phyloP scores from a whole-genome alignment of 306 rosid species.

The Hippophae tibetana region DNA sequence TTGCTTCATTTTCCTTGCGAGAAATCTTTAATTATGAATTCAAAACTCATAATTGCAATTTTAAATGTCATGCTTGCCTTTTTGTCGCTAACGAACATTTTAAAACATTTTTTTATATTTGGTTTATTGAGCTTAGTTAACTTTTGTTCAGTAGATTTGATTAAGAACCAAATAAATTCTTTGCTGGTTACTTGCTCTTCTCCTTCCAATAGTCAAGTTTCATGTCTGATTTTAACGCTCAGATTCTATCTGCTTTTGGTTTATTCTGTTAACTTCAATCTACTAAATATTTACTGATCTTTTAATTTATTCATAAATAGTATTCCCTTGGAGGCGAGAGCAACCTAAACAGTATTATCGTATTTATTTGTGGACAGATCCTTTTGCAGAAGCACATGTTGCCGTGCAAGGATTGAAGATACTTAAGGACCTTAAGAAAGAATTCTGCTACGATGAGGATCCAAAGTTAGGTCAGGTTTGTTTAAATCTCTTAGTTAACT shows the following conservation, averaged over 20 bases:
- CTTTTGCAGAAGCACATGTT: constrained; percentile 49
- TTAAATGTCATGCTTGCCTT: background rate
- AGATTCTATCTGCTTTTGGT: constrained; percentile 43
- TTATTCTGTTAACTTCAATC: background rate
- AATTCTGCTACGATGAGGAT: constrained; percentile 46
- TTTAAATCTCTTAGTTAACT: background rate
- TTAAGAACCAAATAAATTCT: background rate
- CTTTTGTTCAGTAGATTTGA: constrained; percentile 10
- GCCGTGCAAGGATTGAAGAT: constrained; percentile 51
- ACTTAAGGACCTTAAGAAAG: constrained; percentile 41
- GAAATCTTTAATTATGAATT: background rate
- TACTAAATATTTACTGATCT: background rate
- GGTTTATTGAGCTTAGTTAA: background rate
- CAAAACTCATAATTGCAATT: background rate
- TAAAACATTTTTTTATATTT: background rate
- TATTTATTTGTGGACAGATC: constrained; percentile 20
- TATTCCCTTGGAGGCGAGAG: background rate
- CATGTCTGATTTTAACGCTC: constrained; percentile 42
- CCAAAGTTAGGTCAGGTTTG: constrained; percentile 46
- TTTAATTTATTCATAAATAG: background rate
- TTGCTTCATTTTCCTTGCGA: background rate
- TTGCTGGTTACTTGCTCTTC: constrained; percentile 24
- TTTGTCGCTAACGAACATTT: background rate
- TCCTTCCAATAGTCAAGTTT: constrained; percentile 31
- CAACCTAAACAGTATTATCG: background rate